Evolutionary conservation across 139 green algal species (phyloP).

Genomic region (Chlamydomonas sp.): DNA sequence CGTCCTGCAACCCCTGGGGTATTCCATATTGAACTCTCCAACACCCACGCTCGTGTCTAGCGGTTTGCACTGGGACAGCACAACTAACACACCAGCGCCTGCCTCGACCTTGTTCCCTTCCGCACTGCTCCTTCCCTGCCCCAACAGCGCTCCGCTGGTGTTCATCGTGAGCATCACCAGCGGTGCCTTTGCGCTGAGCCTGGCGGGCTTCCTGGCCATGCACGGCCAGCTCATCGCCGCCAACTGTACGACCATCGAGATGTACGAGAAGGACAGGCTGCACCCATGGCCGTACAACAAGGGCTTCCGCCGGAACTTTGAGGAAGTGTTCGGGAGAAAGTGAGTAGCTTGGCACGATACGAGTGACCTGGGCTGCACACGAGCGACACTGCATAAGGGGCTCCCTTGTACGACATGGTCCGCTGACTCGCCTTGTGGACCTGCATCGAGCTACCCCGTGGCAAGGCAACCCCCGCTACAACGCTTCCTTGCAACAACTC

Average conservation of each 20-base stretch:
- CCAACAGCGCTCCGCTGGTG: constrained; percentile 52
- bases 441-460: no score
- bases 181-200: constrained; percentile 62
- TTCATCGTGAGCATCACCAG: constrained; percentile 71
- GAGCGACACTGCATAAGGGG: background rate
- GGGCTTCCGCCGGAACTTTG: constrained; percentile 71
- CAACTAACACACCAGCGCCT: no score
- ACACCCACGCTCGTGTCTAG: no score
- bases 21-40: no score
- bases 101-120: background rate
- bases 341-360: background rate
- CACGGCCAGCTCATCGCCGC: constrained; percentile 66
- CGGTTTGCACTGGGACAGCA: no score
- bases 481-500: no score
- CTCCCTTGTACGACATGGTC: background rate
- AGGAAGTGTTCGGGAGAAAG: constrained; percentile 81
- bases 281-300: constrained; percentile 84
- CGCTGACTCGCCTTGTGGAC: background rate
- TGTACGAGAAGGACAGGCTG: constrained; percentile 87
- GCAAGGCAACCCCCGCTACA: background rate
- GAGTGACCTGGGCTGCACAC: background rate
- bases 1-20: no score
- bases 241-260: constrained; percentile 91
- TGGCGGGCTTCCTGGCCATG: constrained; percentile 87
- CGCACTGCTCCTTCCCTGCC: background rate